A percentile compares a stretch with the other conserved stretches of the same genome.
phyloP scores from a whole-genome alignment of 495 filamentous ascomycete genomes.

The Penicillium tannophilum region DNA sequence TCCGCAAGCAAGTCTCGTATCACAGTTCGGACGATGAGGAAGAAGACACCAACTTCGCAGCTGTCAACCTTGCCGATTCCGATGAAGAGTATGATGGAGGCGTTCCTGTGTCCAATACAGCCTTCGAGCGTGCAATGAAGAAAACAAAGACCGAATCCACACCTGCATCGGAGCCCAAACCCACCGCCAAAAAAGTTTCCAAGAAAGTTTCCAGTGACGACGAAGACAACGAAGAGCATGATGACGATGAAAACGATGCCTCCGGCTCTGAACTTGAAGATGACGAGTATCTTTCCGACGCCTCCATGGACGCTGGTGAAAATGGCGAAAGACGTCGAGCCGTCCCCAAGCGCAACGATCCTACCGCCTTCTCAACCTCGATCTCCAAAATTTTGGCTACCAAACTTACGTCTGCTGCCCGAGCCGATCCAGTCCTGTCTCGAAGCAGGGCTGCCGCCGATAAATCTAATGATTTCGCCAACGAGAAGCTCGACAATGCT shows the following conservation, averaged over 20 bases:
- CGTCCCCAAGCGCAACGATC: constrained; percentile 79
- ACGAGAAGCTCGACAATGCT: constrained; percentile 76
- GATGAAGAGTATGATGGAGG: constrained; percentile 56
- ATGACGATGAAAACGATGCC: constrained; percentile 29
- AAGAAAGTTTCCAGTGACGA: constrained; percentile 26
- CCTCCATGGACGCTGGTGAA: constrained; percentile 20
- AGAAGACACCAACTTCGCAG: constrained; percentile 54
- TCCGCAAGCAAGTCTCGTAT: constrained; percentile 69
- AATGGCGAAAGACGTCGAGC: constrained; percentile 25
- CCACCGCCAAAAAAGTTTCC: constrained; percentile 23
- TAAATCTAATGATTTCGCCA: constrained; percentile 63
- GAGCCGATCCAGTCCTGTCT: constrained; percentile 85
- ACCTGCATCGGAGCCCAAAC: constrained; percentile 19
- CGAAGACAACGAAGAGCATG: constrained; percentile 41
- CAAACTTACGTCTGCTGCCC: constrained; percentile 78
- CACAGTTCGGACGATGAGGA: constrained; percentile 69
- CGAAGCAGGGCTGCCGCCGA: constrained; percentile 70
- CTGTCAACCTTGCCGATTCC: constrained; percentile 69
- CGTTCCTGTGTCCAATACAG: constrained; percentile 22
- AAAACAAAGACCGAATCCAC: constrained; percentile 28
- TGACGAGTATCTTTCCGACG: constrained; percentile 27
- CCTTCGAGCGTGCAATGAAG: constrained; percentile 21
- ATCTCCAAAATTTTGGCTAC: constrained; percentile 87
- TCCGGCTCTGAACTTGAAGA: constrained; percentile 30
- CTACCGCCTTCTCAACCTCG: constrained; percentile 82